Conservation (phyloP, 805 yeast genomes). For the Saccharomycopsis javanensis region DNA sequence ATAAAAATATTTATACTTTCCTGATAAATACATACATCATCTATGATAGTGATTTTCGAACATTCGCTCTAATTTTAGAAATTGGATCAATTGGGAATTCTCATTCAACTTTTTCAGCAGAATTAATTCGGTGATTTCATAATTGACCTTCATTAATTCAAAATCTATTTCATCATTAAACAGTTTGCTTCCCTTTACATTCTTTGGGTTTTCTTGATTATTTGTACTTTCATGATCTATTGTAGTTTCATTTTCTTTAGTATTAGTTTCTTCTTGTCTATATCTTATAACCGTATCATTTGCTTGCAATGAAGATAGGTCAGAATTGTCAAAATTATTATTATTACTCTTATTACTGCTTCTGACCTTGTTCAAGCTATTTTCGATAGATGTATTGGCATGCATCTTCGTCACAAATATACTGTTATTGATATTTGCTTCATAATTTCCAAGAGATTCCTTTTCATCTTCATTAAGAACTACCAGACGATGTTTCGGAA, state of each 20-base stretch:
- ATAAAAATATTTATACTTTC: too few relatives aligned
- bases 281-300: not conserved
- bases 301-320: not conserved
- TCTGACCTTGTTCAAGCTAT: not conserved
- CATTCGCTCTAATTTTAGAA: slow-evolving; percentile 14
- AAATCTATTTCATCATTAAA: slow-evolving; percentile 13
- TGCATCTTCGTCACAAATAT: not conserved
- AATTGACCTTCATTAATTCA: slow-evolving; percentile 10
- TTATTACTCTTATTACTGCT: not conserved
- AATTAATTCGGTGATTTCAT: slow-evolving; percentile 7
- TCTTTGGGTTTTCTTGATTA: not conserved
- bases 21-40: not conserved
- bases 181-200: not conserved
- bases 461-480: not conserved
- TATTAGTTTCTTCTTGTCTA: not conserved
- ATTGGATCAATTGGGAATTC: slow-evolving; percentile 11
- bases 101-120: slow-evolving; percentile 4
- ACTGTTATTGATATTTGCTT: not conserved
- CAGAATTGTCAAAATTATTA: not conserved
- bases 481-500: not conserved
- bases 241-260: not conserved
- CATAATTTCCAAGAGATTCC: not conserved
- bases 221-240: not conserved
- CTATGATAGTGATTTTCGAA: slow-evolving; percentile 8
- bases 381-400: not conserved